These are phyloP conservation scores for Boletus subcaerulescens DNA, from an alignment of 768 basidiomycete species.

Conservation along the genomic window DNA sequence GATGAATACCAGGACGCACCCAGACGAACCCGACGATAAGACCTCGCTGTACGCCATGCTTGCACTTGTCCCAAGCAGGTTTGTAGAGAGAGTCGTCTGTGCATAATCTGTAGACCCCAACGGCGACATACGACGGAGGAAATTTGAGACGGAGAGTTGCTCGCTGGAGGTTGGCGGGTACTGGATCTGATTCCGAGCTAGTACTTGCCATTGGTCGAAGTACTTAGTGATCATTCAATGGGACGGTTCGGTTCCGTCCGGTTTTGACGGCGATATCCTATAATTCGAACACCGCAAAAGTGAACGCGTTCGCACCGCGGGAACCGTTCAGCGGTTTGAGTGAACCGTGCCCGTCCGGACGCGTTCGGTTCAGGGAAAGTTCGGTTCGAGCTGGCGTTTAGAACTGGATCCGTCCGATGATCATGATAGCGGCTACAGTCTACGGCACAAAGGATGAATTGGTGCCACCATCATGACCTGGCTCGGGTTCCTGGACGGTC, in stretches of 20 bases:
- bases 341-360: too few relatives aligned
- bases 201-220: neutral
- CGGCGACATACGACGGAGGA: conserved; percentile 79
- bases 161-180: conserved; percentile 44
- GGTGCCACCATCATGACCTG: neutral
- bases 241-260: too few relatives aligned
- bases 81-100: conserved; percentile 43
- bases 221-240: neutral
- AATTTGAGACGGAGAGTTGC: conserved; percentile 53
- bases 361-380: too few relatives aligned
- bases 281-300: too few relatives aligned
- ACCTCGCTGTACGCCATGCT: neutral
- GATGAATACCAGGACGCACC: neutral
- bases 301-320: too few relatives aligned
- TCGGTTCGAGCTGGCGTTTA: too few relatives aligned
- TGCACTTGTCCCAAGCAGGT: conserved; percentile 43
- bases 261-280: too few relatives aligned
- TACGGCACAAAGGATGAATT: neutral
- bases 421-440: too few relatives aligned
- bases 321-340: too few relatives aligned
- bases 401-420: too few relatives aligned
- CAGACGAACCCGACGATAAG: neutral
- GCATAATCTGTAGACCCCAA: conserved; percentile 79
- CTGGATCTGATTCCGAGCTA: conserved; percentile 14
- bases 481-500: too few relatives aligned